A percentile compares a stretch with the other conserved stretches of the same genome.
phyloP scores from a whole-genome alignment of 1,139 yeast genomes.

The Hanseniaspora uvarum region DNA sequence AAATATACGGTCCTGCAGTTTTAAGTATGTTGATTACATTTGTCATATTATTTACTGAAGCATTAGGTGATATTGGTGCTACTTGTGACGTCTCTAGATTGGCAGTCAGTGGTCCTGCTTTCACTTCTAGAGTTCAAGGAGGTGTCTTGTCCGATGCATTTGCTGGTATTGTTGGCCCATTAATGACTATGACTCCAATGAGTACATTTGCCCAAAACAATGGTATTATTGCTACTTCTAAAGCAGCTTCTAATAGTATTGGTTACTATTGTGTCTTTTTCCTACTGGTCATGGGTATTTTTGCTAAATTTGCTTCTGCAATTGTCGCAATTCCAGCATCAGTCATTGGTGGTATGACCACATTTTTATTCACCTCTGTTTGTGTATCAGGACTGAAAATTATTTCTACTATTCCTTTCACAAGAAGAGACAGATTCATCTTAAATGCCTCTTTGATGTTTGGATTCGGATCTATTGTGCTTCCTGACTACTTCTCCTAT shows the following conservation, averaged over 20 bases:
- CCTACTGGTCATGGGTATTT: constrained; percentile 72
- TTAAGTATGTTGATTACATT: constrained; percentile 75
- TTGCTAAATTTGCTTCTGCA: constrained; percentile 83
- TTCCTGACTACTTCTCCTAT: constrained; percentile 62
- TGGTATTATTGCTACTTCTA: constrained; percentile 83
- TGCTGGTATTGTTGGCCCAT: constrained; percentile 64
- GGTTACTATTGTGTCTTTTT: constrained; percentile 88
- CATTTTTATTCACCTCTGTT: constrained; percentile 77
- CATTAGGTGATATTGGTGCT: constrained; percentile 88
- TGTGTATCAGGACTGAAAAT: constrained; percentile 82
- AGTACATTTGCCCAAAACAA: constrained; percentile 88
- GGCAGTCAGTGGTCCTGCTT: constrained; percentile 67
- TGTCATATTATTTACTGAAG: constrained; percentile 74
- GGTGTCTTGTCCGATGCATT: constrained; percentile 73
- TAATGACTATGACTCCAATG: constrained; percentile 71
- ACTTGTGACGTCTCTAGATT: constrained; percentile 80
- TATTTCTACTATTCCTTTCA: constrained; percentile 62
- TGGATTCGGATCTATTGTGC: constrained; percentile 70
- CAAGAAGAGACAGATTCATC: constrained; percentile 79
- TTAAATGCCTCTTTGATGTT: constrained; percentile 65
- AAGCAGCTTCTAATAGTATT: constrained; percentile 74
- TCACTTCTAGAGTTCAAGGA: constrained; percentile 82
- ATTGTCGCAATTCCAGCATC: constrained; percentile 74
- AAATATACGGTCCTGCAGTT: constrained; percentile 72
- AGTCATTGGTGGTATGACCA: constrained; percentile 86